A percentile compares a stretch with the other conserved stretches of the same genome.
Evolutionary conservation across 768 basidiomycete species (phyloP).

Genomic region (Boletus rubroflammeus): DNA sequence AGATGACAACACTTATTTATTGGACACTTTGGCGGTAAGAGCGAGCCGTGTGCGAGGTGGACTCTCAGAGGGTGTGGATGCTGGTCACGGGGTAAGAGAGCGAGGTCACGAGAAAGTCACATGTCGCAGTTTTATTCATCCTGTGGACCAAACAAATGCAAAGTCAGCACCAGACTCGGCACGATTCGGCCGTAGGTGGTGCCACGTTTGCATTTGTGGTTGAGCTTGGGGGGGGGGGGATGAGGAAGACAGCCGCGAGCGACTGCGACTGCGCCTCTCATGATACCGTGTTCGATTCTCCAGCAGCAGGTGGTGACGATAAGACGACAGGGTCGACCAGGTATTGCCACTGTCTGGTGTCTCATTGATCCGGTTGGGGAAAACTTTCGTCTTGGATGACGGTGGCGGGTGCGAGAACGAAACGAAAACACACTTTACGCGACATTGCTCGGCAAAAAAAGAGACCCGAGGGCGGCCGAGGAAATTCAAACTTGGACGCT

Average conservation of each 20-base stretch:
- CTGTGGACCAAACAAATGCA: slow-evolving; percentile 30
- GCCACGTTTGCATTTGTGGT: too few species aligned
- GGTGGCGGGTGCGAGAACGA: too few species aligned
- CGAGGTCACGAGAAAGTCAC: slow-evolving; percentile 43
- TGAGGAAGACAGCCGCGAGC: too few species aligned
- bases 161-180: slow-evolving; percentile 25
- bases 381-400: too few species aligned
- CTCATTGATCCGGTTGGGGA: too few species aligned
- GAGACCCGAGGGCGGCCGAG: too few species aligned
- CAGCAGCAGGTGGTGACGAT: not conserved
- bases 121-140: slow-evolving; percentile 36
- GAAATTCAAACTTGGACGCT: not conserved
- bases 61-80: slow-evolving; percentile 19
- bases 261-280: too few species aligned
- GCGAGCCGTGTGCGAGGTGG: slow-evolving; percentile 7
- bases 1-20: not conserved
- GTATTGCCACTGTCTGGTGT: too few species aligned
- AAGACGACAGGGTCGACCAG: not conserved
- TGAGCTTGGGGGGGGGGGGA: too few species aligned
- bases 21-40: not conserved
- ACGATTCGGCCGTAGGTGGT: too few species aligned
- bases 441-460: not conserved
- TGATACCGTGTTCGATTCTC: too few species aligned
- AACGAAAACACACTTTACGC: too few species aligned
- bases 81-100: slow-evolving; percentile 42